Evolutionary conservation across 2,329 filamentous ascomycete species (phyloP), one percentile per base, ranked within the genome.

Genomic region (Fusarium chaquense): DNA sequence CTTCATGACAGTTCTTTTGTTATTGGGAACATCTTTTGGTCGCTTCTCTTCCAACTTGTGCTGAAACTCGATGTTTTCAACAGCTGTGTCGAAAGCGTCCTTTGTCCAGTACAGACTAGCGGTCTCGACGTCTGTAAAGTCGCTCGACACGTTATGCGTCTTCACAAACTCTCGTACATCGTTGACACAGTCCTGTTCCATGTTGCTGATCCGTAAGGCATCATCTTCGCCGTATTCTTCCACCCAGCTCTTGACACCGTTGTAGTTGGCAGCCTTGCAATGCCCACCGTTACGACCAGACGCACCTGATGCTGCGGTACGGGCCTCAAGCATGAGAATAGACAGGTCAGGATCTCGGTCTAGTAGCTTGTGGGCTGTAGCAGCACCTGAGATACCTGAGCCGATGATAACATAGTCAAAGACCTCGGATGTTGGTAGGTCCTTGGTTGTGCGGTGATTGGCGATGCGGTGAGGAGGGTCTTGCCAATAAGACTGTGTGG

Each of bases 341-440:
- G 64, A 67, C 9, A 67, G 13, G 1, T 26, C 44, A 6, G 63
- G 30, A 4, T 67, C 63, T 5, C 64, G 28, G 26, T 67, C 64
- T 4, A 67, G n/a, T 8, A 67, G 6, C 30, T 67, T 67, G 24
- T 67, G 64, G 9, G 64, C 64, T 32, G 64, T 67, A 2, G 64
- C 47, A 9, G 64, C 64, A 7, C 64, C 64, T 4, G 64, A 67
- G 18, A 67, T 63, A 3, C 64, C 64, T 1, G 64, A 67, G 0
- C 64, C 64, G 20, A 67, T 67, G 51, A 67, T 67, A 4, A 67
- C 47, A 67, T 67, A 67, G 30, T 67, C 64, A 13, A 67, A 67
- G 5, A 49, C 45, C n/a, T 67, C 30, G 0, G 43, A 38, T 6
- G 46, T 67, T 1, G 64, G 63, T 6, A 67, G 12, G 0, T 67